Evolutionary conservation across 371 early-diverging fungal genomes (phyloP), one percentile per base, ranked within the genome.

Genomic region (Mucor mucedo): DNA sequence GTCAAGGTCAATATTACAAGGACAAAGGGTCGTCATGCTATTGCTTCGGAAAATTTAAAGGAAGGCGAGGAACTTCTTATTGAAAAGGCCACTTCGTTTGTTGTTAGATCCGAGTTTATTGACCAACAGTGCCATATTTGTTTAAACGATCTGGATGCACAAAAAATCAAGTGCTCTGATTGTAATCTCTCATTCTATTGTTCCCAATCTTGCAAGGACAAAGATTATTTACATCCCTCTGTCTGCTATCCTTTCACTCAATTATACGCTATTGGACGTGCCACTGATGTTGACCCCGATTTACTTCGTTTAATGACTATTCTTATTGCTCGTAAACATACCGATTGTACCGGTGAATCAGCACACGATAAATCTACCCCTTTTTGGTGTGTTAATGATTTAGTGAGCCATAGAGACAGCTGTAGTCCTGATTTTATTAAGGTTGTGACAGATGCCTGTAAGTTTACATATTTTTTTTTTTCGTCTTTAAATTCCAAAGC

Each of bases 111-210:
- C 38, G 72, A 76, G 28, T 82, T 75, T 60, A 45, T 83, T 32
- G 73, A 83, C 60, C 75, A 79, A 59, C 76, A 84, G 47, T 91
- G 91, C 67, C 87, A 87, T 65, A 68, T 69, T 47, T 89, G 90
- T 70, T 70, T 86, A 27, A 60, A 60, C n/a, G 45, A 69, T 11
- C 68, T 88, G 53, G 64, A 50, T 52, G 47, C 30, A 9, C 70
- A 57, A 72, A 56, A 71, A 14, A 69, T 66, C 68, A 70, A 77
- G 66, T 89, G 89, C 62, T 58, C 55, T 21, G 67, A 76, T 49
- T 90, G 91, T 70, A 66, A 73, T 50, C 79, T 78, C 66, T 68
- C 78, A 0, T 84, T 77, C 42, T 89, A 90, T 67, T 90, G 91
- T 73, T 85, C 87, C 6, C 60, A 84, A 29, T 63, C 40, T 6